These are phyloP conservation scores for Paratinospora sagittata DNA, from an alignment of 164 flowering plant genomes.

Conservation along the genomic window DNA sequence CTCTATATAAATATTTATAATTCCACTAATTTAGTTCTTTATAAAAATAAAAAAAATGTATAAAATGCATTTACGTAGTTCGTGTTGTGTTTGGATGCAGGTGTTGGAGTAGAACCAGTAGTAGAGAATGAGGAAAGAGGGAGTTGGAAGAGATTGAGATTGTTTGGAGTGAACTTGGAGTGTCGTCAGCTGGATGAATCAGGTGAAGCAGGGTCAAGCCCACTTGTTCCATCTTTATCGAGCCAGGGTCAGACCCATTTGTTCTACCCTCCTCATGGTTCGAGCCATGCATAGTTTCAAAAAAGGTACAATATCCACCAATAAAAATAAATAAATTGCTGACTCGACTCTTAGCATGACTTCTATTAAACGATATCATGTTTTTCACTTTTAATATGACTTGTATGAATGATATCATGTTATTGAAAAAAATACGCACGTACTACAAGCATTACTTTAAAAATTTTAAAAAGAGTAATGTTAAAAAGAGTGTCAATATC, in stretches of 20 bases:
- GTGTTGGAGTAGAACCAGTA: constrained; percentile 14
- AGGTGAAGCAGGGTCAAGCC: constrained; percentile 24
- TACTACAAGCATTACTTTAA: no score
- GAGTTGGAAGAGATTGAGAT: constrained; percentile 53
- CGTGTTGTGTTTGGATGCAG: neutral
- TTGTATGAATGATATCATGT: no score
- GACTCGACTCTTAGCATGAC: neutral
- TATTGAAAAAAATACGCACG: no score
- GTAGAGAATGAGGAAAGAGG: constrained; percentile 23
- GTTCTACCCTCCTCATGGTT: constrained; percentile 10
- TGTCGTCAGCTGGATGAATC: constrained; percentile 46
- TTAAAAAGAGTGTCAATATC: no score
- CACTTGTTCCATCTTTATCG: constrained; percentile 31
- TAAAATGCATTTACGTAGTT: no score
- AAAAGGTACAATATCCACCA: constrained; percentile 20
- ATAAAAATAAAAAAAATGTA: no score
- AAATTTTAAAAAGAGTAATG: no score
- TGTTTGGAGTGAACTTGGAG: constrained; percentile 90
- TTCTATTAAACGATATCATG: no score
- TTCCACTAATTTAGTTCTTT: no score
- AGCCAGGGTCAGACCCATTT: constrained; percentile 31
- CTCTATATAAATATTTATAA: no score
- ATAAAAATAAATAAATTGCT: neutral
- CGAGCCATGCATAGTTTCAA: constrained; percentile 4
- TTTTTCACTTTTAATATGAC: no score